These are phyloP conservation scores for Malus hybrid DNA, from an alignment of 331 rosid species.

Conservation along the genomic window DNA sequence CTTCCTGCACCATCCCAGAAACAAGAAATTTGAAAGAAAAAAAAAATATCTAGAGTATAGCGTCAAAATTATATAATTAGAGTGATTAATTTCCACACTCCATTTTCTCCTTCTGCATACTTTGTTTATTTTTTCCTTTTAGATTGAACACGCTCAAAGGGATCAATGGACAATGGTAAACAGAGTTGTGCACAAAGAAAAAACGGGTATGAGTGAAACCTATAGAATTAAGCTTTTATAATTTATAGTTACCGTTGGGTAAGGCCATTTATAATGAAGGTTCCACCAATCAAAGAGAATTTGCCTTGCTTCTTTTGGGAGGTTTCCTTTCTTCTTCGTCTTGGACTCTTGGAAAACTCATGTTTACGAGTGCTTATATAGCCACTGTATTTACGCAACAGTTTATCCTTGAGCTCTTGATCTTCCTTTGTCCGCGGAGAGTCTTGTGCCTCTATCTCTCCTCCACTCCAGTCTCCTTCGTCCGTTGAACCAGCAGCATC, in stretches of 20 bases:
- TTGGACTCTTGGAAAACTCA: conserved; percentile 34
- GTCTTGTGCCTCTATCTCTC: conserved; percentile 35
- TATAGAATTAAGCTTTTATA: background rate
- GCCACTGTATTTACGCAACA: conserved; percentile 52
- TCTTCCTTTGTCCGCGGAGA: conserved; percentile 20
- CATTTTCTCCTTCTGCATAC: no score
- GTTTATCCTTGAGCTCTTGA: conserved; percentile 54
- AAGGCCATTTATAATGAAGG: conserved; percentile 74
- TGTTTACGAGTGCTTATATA: conserved; percentile 51
- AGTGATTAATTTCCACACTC: background rate
- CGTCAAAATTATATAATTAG: no score
- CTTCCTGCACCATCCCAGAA: conserved; percentile 28
- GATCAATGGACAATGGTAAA: background rate
- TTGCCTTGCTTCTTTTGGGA: conserved; percentile 65
- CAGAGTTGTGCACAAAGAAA: background rate
- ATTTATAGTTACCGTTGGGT: conserved; percentile 52
- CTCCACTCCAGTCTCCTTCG: conserved; percentile 30
- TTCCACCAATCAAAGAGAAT: conserved; percentile 72
- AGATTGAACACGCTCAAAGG: background rate
- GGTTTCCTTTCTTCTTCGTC: conserved; percentile 57
- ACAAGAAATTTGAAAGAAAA: no score
- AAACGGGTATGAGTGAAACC: background rate
- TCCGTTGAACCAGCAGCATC: conserved; percentile 18
- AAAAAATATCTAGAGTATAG: no score
- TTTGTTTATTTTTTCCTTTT: background rate